Evolutionary conservation across 169 alveolate species (phyloP).

Genomic region (Plasmodium gonderi): DNA sequence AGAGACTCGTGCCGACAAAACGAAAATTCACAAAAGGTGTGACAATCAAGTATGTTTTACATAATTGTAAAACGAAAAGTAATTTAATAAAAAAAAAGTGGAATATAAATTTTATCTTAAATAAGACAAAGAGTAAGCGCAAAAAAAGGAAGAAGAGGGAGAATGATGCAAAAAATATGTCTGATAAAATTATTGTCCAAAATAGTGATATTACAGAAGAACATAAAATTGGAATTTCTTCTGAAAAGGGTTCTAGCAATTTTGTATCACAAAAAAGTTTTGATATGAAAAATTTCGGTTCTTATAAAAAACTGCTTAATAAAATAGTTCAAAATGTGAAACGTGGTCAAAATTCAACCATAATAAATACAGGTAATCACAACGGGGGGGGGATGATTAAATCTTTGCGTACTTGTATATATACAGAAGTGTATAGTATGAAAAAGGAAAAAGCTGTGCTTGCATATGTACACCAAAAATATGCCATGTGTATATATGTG

Average conservation of each 20-base stretch:
- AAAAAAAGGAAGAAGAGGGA: neutral
- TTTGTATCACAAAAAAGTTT: neutral
- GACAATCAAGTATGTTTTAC: slow-evolving; percentile 12
- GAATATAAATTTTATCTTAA: slow-evolving; percentile 28
- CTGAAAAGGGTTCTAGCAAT: neutral
- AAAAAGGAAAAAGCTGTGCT: neutral
- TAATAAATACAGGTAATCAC: slow-evolving; percentile 54
- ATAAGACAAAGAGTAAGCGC: slow-evolving; percentile 20
- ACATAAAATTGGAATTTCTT: neutral
- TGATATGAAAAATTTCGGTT: neutral
- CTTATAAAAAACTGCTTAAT: slow-evolving; percentile 19
- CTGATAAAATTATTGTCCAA: neutral
- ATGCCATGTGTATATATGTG: neutral
- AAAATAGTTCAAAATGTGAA: slow-evolving; percentile 1
- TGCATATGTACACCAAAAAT: no score
- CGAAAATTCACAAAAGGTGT: slow-evolving; percentile 24
- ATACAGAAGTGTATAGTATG: neutral
- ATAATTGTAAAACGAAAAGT: slow-evolving; percentile 16
- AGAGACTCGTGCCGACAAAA: slow-evolving; percentile 26
- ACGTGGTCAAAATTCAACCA: slow-evolving; percentile 11
- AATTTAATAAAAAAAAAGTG: slow-evolving; percentile 46
- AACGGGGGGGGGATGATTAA: neutral
- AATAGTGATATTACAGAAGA: neutral
- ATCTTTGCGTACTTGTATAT: neutral
- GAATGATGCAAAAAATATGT: neutral